Base-by-base conservation (phyloP, 2,329 filamentous ascomycete species). In the Phyllosticta citribraziliensis region DNA sequence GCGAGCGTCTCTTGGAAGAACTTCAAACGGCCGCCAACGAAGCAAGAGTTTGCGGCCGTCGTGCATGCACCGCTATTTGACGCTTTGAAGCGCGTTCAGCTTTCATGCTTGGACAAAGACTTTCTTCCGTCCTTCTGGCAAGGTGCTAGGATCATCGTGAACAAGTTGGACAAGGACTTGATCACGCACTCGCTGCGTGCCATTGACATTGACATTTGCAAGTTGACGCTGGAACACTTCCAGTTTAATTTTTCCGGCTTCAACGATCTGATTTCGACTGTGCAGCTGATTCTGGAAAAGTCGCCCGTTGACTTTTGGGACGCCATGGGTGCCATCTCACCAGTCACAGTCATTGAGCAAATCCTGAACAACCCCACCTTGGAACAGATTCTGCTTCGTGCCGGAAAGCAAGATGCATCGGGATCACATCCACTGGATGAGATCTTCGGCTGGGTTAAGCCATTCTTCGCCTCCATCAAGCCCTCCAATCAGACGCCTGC, bases 241-340 rank as follows among this genome's bases (percentile, higher is more conserved):
- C 76, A 77, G 19, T 64, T 80, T 5, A 70, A 76, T 24, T 73
- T 72, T 1, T 66, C 70, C 2, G 83, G 88, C 22, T 79, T 96
- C 62, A 79, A 85, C 12, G 81, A 86, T 62, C 79, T 94, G 17
- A 80, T 96, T 54, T 84, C 85, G 61, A 85, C 87, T 1, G 82
- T 96, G 63, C 84, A 83, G 53, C 79, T 79, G 12, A 80, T 97
- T 17, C 78, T 97, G 58, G 82, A 86, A 65, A 91, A 89, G 67
- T 88, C 89, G 0, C 82, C 91, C 0, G 83, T 82, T 60, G 88
- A 89, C 53, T 94, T 97, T 67, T 97, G 93, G 93, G 88, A 91
- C 67, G 87, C 91, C 1, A 87, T 96, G 75, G 87, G 88, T 57
- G 84, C 90, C 30, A 89, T 93, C 57, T 88, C 89, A 0, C 88